Base-by-base conservation (phyloP, 2,329 filamentous ascomycete genomes). In the Epichloe sibirici region DNA sequence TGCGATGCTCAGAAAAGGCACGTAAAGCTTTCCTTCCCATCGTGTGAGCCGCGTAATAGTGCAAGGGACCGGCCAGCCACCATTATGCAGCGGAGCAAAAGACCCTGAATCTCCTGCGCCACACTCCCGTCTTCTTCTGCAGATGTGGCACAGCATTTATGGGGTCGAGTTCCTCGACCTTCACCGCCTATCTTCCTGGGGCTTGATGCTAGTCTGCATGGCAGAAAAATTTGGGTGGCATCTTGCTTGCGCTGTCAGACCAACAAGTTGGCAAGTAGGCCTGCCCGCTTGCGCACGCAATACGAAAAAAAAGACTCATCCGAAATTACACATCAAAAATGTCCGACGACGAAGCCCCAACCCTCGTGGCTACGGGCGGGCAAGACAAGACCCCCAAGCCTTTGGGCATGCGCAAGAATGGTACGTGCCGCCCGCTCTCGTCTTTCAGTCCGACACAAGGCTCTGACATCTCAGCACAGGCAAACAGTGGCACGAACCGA, bases 401-500 rank as follows among this genome's bases (percentile, higher is more conserved):
- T 52, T 72, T 71, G 68, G 88, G 84, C 57, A 85, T 93, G 78
- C 86, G 88, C 62, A 86, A 85, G 69, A 95, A 95, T 74, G 88
- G 88, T 91, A 74, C 57, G 71, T 61, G 38, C 43, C 23, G 17
- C 35, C 37, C 11, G 44, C 8, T 31, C 37, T n/a, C 15, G 13
- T 39, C 37, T 39, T 23, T 13, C 21, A 5, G 13, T 39, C 31
- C 25, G 15, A 31, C 15, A 54, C 51, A 39, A 48, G 17, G 15
- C 21, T 61, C 47, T 61, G 48, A 51, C 21, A 50, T n/a, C 21
- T 23, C 17, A 4, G 11, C 8, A 21, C 65, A 95, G 93, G 93
- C 66, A 96, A 97, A 74, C 88, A 95, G 74, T 98, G 93, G 93
- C 90, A 94, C 66, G 75, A 78, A 51, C 76, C 79, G 31, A 91